Percentiles rank a stretch among this genome's conserved stretches.
phyloP scores from a whole-genome alignment of 2,329 filamentous ascomycete species.

The Stylonectria norvegica region DNA sequence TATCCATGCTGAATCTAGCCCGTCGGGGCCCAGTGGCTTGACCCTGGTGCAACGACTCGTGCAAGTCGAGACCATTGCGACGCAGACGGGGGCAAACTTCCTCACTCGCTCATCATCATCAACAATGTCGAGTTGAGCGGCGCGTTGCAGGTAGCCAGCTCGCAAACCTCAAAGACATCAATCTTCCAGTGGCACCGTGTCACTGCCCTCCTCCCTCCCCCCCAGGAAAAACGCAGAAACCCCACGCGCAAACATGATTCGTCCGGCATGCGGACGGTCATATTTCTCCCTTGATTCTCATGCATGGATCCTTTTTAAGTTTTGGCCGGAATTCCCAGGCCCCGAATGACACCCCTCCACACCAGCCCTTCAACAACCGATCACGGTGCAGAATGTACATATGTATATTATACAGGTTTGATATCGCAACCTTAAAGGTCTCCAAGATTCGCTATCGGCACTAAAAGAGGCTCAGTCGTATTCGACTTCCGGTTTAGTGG shows the following conservation, averaged over 20 bases:
- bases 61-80: constrained; percentile 22
- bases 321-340: too few species aligned
- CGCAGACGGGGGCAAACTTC: constrained; percentile 9
- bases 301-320: constrained; percentile 14
- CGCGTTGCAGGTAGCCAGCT: constrained; percentile 13
- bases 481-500: too few species aligned
- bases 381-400: too few species aligned
- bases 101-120: constrained; percentile 11
- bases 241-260: constrained; percentile 10
- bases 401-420: too few species aligned
- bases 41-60: constrained; percentile 20
- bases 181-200: constrained; percentile 19
- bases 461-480: too few species aligned
- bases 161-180: constrained; percentile 8
- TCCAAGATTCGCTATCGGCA: too few species aligned
- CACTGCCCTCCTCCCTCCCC: constrained; percentile 19
- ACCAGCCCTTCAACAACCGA: too few species aligned
- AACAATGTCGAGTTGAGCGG: too few species aligned
- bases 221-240: constrained; percentile 16
- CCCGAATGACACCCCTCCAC: background rate
- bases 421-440: too few species aligned
- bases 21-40: constrained; percentile 23
- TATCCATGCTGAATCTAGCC: constrained; percentile 26
- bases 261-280: constrained; percentile 20
- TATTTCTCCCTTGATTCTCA: constrained; percentile 23